phyloP scores from a whole-genome alignment of 169 alveolate species.

The Cryptosporidium muris region DNA sequence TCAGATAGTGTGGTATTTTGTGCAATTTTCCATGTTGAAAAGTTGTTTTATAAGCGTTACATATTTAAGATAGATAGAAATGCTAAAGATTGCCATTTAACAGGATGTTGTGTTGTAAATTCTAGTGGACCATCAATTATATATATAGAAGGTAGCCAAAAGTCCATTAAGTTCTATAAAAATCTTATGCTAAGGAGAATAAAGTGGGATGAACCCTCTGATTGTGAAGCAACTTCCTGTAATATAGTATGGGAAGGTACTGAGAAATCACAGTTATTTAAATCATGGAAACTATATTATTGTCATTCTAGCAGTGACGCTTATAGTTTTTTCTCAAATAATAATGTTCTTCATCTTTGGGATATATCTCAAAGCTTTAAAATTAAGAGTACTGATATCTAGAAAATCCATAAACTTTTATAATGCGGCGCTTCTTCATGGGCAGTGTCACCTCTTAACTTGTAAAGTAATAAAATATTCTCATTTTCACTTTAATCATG shows the following conservation, averaged over 20 bases:
- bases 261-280: slow-evolving; percentile 6
- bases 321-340: slow-evolving; percentile 37
- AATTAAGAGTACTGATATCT: neutral
- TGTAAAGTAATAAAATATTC: neutral
- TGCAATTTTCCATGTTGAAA: slow-evolving; percentile 60
- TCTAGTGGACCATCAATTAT: slow-evolving; percentile 76
- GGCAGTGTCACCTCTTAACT: no score
- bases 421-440: neutral
- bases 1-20: slow-evolving; percentile 14
- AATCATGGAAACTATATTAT: slow-evolving; percentile 38
- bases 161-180: slow-evolving; percentile 79
- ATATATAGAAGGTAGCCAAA: slow-evolving; percentile 78
- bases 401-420: neutral
- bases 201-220: slow-evolving; percentile 77
- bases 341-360: slow-evolving; percentile 60
- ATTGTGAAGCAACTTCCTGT: slow-evolving; percentile 10
- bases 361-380: slow-evolving; percentile 15
- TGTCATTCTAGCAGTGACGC: slow-evolving; percentile 58
- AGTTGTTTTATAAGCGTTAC: slow-evolving; percentile 65
- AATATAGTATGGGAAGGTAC: slow-evolving; percentile 59
- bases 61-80: slow-evolving; percentile 82
- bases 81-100: slow-evolving; percentile 89
- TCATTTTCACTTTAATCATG: neutral
- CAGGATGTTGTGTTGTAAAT: slow-evolving; percentile 86
- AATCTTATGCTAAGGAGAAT: slow-evolving; percentile 79